phyloP scores from a whole-genome alignment of 768 basidiomycete genomes.

The Xerocomellus intermedius region DNA sequence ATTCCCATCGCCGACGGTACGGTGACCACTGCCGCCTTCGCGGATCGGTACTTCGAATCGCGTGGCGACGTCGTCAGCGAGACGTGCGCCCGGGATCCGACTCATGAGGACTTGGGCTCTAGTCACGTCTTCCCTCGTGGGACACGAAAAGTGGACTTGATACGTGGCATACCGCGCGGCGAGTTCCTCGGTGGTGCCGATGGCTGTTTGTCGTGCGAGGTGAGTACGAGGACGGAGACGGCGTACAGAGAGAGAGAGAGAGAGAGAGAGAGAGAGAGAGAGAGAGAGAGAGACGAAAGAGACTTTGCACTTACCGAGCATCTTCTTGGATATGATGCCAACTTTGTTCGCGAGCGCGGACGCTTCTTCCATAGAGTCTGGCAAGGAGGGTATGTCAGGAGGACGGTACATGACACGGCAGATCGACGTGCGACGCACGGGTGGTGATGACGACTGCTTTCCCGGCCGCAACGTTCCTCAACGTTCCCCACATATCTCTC shows the following conservation, averaged over 20 bases:
- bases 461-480: conserved; percentile 60
- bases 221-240: not conserved
- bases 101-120: conserved; percentile 62
- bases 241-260: not conserved
- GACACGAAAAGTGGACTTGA: conserved; percentile 73
- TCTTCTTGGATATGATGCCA: conserved; percentile 67
- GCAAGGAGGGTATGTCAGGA: not conserved
- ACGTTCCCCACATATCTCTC: conserved; percentile 77
- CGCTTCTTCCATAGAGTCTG: conserved; percentile 85
- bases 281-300: too few relatives aligned
- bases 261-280: too few relatives aligned
- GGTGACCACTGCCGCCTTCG: not conserved
- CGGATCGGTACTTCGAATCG: conserved; percentile 69
- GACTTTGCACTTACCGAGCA: conserved; percentile 52
- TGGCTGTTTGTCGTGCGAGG: conserved; percentile 38
- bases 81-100: conserved; percentile 57
- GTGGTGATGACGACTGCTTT: conserved; percentile 75
- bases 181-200: conserved; percentile 64
- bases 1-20: not conserved
- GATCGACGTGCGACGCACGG: conserved; percentile 40
- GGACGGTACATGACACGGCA: not conserved
- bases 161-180: conserved; percentile 69
- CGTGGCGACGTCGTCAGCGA: conserved; percentile 73
- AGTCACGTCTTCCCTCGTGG: conserved; percentile 56
- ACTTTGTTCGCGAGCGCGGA: conserved; percentile 75